phyloP scores from a whole-genome alignment of 768 basidiomycete genomes.

The Crucibulum laeve region DNA sequence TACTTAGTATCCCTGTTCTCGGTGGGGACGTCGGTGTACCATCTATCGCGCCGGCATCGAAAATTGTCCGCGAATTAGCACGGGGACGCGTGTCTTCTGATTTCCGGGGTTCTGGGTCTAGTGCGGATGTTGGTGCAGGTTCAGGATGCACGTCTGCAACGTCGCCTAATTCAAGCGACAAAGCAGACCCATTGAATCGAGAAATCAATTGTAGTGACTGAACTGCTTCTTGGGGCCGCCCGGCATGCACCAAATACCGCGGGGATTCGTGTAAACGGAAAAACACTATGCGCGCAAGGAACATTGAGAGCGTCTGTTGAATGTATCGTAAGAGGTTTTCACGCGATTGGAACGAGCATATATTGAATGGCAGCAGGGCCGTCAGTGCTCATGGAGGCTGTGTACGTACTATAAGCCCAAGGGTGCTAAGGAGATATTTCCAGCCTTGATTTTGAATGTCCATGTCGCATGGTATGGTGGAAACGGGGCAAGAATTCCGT shows the following conservation, averaged over 20 bases:
- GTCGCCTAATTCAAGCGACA: constrained; percentile 66
- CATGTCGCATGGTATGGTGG: constrained; percentile 55
- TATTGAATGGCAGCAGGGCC: constrained; percentile 2
- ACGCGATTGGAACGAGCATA: background rate
- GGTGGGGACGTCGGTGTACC: constrained; percentile 8
- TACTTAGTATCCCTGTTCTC: constrained; percentile 5
- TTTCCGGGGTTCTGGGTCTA: background rate
- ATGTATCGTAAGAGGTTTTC: constrained; percentile 1
- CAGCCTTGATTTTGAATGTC: constrained; percentile 77
- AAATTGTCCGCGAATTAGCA: constrained; percentile 25
- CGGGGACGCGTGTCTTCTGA: constrained; percentile 10
- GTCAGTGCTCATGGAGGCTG: constrained; percentile 2
- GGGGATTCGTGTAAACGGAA: constrained; percentile 95
- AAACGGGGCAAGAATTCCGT: constrained; percentile 55
- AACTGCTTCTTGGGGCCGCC: constrained; percentile 79
- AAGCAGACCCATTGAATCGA: constrained; percentile 74
- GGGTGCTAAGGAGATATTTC: constrained; percentile 74
- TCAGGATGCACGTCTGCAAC: constrained; percentile 34
- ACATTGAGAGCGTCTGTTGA: constrained; percentile 80
- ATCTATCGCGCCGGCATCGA: constrained; percentile 27
- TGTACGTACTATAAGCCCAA: constrained; percentile 77
- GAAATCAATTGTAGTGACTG: constrained; percentile 82
- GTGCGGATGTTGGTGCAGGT: background rate
- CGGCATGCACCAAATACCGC: constrained; percentile 86
- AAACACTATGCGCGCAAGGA: constrained; percentile 79